Evolutionary conservation across 495 filamentous ascomycete genomes (phyloP).

Genomic region (Penicillium pulvis): DNA sequence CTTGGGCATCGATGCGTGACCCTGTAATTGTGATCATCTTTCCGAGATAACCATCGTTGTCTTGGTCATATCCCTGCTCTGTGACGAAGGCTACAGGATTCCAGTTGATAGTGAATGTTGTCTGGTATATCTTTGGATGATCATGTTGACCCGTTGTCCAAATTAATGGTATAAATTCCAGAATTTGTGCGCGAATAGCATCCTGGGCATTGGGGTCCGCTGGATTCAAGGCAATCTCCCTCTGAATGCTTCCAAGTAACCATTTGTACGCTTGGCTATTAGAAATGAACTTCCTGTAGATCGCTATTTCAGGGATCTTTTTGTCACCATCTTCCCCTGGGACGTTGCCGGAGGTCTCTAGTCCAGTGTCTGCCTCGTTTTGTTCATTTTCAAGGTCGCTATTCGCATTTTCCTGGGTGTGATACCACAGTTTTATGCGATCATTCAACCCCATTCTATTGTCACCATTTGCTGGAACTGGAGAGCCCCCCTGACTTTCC

Average conservation of each 20-base stretch:
- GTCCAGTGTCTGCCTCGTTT: background rate
- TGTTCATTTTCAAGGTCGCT: background rate
- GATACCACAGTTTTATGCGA: no score
- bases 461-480: no score
- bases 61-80: background rate
- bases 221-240: no score
- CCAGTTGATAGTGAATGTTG: background rate
- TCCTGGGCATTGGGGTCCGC: no score
- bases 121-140: background rate
- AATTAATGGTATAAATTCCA: background rate
- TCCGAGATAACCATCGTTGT: background rate
- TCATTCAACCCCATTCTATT: no score
- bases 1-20: background rate
- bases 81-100: background rate
- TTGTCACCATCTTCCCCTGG: background rate
- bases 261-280: no score
- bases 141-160: background rate
- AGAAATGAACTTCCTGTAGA: no score
- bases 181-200: no score
- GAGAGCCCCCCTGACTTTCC: background rate
- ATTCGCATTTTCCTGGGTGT: background rate
- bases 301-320: background rate
- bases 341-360: no score
- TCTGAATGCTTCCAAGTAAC: no score
- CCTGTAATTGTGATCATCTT: background rate